Evolutionary conservation across 2,329 filamentous ascomycete genomes (phyloP), one percentile per base, ranked within the genome.

Genomic region (Colletotrichum echinochloae): DNA sequence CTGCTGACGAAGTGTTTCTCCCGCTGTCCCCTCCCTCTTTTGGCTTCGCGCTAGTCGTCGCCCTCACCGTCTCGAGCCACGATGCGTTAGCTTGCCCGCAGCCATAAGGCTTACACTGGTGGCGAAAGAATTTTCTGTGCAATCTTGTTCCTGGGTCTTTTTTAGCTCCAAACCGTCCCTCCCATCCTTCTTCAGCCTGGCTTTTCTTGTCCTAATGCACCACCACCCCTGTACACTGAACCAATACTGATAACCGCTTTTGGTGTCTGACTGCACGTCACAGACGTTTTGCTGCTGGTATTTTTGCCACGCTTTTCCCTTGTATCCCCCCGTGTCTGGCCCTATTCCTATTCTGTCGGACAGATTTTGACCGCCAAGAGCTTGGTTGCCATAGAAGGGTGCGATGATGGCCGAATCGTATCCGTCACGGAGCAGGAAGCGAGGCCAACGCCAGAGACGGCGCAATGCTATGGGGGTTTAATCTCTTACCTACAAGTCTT

Each of bases 291-390:
- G 20, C 9, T 37, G 2, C 5, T 23, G 8, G 8, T 5, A 55
- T 26, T 37, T 26, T 37, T 9, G 37, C 23, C 55, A 59, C 55
- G 20, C 44, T 44, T 5, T 23, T 28, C 9, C 55, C 7, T 44
- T 20, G 23, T 59, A 11, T 12, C 26, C 20, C 20, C 55, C 11
- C 16, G 55, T 44, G 30, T 26, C 55, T 59, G 55, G 26, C 55
- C 12, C 26, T 59, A 44, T 41, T 59, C n/a, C 18, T 59, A 16
- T 44, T 59, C 37, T n/a, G 23, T 59, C 9, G n/a, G 55, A 44
- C n/a, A 12, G n/a, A 3, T 11, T 23, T 39, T 16, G 6, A 26
- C 4, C 6, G 7, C n/a, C n/a, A 56, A 26, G 33, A 37, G 52
- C 16, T 56, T 26, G 8, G 2, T 39, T 39, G 3, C 11, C 23